phyloP scores from a whole-genome alignment of 495 filamentous ascomycete species.

The Hyaloscypha bicolor region DNA sequence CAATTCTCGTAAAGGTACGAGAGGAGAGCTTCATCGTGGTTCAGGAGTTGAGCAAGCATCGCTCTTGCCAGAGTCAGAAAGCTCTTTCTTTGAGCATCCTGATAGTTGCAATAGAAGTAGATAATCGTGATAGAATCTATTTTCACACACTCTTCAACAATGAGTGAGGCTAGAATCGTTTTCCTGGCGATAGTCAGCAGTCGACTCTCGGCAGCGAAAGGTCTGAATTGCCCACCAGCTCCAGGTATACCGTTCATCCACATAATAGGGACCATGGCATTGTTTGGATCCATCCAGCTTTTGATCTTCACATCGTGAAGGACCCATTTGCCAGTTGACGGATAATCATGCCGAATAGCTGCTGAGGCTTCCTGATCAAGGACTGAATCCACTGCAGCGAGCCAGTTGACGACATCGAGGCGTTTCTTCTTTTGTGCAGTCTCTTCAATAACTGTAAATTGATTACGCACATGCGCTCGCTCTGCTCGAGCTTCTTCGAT shows the following conservation, averaged over 20 bases:
- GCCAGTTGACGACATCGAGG: conserved; percentile 34
- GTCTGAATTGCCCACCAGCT: conserved; percentile 37
- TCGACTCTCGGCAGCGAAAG: neutral
- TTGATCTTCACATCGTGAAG: conserved; percentile 31
- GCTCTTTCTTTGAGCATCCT: conserved; percentile 36
- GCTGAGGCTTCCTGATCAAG: conserved; percentile 35
- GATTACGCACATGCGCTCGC: conserved; percentile 11
- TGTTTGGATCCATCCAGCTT: conserved; percentile 35
- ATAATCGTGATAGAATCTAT: conserved; percentile 29
- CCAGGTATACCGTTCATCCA: conserved; percentile 50
- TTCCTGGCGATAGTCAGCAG: conserved; percentile 38
- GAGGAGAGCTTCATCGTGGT: conserved; percentile 35
- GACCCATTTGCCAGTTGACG: conserved; percentile 40
- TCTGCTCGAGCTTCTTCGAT: conserved; percentile 31
- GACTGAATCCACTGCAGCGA: conserved; percentile 33
- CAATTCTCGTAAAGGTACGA: conserved; percentile 38
- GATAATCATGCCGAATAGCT: conserved; percentile 31
- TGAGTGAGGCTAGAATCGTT: conserved; percentile 43
- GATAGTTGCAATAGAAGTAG: conserved; percentile 48
- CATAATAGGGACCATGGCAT: conserved; percentile 30
- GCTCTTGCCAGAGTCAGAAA: conserved; percentile 37
- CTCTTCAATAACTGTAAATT: conserved; percentile 18
- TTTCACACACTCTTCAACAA: conserved; percentile 37
- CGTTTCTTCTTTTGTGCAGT: conserved; percentile 25
- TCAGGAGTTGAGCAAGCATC: conserved; percentile 42